Conservation (phyloP, 2,329 filamentous ascomycete species). For the Ascochyta clinopodiicola region DNA sequence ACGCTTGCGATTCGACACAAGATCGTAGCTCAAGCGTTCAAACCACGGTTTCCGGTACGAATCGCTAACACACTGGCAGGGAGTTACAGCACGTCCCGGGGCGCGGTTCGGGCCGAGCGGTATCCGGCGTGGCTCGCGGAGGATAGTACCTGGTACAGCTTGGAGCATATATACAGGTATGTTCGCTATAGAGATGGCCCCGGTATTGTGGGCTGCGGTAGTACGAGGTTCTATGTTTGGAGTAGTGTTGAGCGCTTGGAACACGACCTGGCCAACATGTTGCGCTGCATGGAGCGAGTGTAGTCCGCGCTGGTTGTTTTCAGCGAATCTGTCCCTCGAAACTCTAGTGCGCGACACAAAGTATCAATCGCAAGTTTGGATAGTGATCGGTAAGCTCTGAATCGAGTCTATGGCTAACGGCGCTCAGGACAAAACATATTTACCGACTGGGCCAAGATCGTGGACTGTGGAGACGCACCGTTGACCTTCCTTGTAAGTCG, state of each 20-base stretch:
- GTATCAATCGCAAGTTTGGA: neutral
- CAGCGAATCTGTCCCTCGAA: neutral
- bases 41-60: neutral
- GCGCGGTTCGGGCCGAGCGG: slow-evolving; percentile 61
- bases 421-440: slow-evolving; percentile 52
- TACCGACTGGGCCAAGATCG: slow-evolving; percentile 57
- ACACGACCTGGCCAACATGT: neutral
- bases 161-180: slow-evolving; percentile 60
- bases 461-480: slow-evolving; percentile 64
- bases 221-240: neutral
- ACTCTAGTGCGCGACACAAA: neutral
- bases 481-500: slow-evolving; percentile 54
- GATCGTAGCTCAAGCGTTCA: neutral
- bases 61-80: slow-evolving; percentile 36
- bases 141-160: slow-evolving; percentile 51
- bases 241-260: neutral
- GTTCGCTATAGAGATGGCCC: neutral
- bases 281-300: neutral
- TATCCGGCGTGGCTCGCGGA: slow-evolving; percentile 58
- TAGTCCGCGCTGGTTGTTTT: neutral
- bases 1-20: neutral
- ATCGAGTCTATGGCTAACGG: neutral
- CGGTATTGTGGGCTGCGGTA: neutral
- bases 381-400: neutral
- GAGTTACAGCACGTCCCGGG: slow-evolving; percentile 60